A percentile compares a stretch with the other conserved stretches of the same genome.
Evolutionary conservation across 257 asterid genomes (phyloP).

Genomic region (Solanum clarkiae): DNA sequence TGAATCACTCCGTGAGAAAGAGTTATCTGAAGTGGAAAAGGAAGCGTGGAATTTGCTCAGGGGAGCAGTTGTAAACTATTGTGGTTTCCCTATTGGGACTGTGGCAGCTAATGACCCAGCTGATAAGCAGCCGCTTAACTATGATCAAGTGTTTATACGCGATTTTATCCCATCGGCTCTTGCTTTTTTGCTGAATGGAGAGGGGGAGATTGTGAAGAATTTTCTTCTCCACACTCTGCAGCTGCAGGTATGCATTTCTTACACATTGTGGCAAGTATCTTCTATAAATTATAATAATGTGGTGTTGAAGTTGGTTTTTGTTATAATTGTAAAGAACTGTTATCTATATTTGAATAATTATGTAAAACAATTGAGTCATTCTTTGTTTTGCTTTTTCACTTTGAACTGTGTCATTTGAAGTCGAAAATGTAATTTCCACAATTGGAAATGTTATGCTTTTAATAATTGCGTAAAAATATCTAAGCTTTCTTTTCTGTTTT

Average conservation of each 20-base stretch:
- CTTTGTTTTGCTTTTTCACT: background rate
- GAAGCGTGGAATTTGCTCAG: conserved; percentile 74
- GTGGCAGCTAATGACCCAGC: conserved; percentile 63
- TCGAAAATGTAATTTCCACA: background rate
- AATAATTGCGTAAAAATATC: background rate
- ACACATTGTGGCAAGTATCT: background rate
- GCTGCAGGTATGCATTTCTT: conserved; percentile 41
- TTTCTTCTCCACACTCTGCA: conserved; percentile 73
- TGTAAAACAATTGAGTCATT: background rate
- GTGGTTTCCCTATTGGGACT: conserved; percentile 68
- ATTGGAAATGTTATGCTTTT: background rate
- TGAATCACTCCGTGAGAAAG: conserved; percentile 14
- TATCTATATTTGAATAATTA: background rate
- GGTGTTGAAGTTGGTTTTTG: background rate
- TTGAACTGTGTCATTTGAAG: background rate
- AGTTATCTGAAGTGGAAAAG: conserved; percentile 42
- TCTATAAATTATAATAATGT: background rate
- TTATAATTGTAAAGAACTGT: background rate
- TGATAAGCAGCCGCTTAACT: conserved; percentile 53
- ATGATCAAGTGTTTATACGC: conserved; percentile 71
- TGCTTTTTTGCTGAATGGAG: conserved; percentile 75
- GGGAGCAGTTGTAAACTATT: conserved; percentile 47
- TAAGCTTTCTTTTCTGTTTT: background rate
- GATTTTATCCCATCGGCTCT: conserved; percentile 82
- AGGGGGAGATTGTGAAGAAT: conserved; percentile 60